These are phyloP conservation scores for Populus deltoides DNA, from an alignment of 345 rosid species.

Conservation along the genomic window DNA sequence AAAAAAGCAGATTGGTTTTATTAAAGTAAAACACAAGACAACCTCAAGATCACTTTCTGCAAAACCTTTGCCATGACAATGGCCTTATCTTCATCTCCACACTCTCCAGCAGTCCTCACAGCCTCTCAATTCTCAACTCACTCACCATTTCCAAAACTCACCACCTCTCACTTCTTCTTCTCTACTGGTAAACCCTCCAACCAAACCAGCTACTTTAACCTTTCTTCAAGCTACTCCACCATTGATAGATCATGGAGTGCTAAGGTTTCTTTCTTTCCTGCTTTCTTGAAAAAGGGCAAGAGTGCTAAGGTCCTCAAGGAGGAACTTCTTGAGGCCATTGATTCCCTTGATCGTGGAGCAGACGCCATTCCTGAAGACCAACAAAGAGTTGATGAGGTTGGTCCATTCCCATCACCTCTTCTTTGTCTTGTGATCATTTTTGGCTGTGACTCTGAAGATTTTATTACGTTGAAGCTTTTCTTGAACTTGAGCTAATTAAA, in stretches of 20 bases:
- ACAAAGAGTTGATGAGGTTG: constrained; percentile 65
- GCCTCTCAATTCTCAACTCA: constrained; percentile 13
- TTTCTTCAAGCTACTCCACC: constrained; percentile 2
- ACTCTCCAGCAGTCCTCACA: constrained; percentile 3
- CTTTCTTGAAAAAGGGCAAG: constrained; percentile 63
- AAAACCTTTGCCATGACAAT: constrained; percentile 8
- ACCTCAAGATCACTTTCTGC: background rate
- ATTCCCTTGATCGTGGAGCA: constrained; percentile 75
- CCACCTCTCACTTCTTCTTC: constrained; percentile 11
- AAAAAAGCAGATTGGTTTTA: background rate
- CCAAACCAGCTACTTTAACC: constrained; percentile 17
- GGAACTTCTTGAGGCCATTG: constrained; percentile 70
- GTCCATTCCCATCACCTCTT: background rate
- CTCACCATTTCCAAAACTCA: constrained; percentile 15
- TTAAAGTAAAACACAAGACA: background rate
- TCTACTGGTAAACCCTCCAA: constrained; percentile 20
- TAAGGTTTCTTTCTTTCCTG: constrained; percentile 67
- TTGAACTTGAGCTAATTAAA: no score
- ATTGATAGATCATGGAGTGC: constrained; percentile 45
- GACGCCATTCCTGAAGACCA: constrained; percentile 76
- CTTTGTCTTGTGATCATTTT: background rate
- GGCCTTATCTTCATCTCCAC: constrained; percentile 31
- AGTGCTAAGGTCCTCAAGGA: constrained; percentile 58
- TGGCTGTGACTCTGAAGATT: no score
- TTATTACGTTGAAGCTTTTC: background rate